A percentile compares a stretch with the other conserved stretches of the same genome.
Conservation (phyloP, 2,329 filamentous ascomycete genomes). For the Paecilomyces variotii region DNA sequence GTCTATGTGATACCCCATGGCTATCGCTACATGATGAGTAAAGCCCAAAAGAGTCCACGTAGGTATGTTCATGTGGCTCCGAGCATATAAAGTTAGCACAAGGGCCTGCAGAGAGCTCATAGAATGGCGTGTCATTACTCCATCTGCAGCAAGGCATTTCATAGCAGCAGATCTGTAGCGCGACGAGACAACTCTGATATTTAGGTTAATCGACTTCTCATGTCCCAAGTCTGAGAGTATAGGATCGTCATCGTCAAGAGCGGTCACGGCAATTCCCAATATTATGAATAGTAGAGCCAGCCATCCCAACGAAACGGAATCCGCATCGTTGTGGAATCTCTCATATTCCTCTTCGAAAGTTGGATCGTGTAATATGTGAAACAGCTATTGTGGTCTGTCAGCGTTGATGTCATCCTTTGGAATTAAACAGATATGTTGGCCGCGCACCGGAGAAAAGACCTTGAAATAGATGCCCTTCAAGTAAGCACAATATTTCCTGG, state of each 20-base stretch:
- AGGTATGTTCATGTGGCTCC: slow-evolving; percentile 26
- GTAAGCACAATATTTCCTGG: slow-evolving; percentile 26
- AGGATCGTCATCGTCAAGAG: slow-evolving; percentile 28
- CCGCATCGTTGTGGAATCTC: slow-evolving; percentile 27
- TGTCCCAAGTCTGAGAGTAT: slow-evolving; percentile 29
- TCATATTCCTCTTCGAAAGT: slow-evolving; percentile 33
- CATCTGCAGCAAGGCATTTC: slow-evolving; percentile 31
- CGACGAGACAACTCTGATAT: slow-evolving; percentile 28
- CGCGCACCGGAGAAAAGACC: slow-evolving; percentile 31
- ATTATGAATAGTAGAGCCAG: slow-evolving; percentile 33
- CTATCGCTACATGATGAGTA: slow-evolving; percentile 33
- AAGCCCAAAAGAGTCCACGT: slow-evolving; percentile 34
- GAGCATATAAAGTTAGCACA: slow-evolving; percentile 32
- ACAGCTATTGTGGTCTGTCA: slow-evolving; percentile 15
- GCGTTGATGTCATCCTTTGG: neutral
- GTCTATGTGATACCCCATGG: slow-evolving; percentile 36
- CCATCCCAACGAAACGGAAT: slow-evolving; percentile 29
- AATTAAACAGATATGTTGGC: neutral
- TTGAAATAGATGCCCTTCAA: slow-evolving; percentile 30
- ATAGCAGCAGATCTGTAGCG: slow-evolving; percentile 31
- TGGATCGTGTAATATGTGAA: slow-evolving; percentile 35
- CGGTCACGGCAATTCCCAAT: slow-evolving; percentile 30
- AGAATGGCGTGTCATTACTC: slow-evolving; percentile 30
- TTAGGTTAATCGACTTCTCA: slow-evolving; percentile 27
- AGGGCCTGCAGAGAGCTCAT: slow-evolving; percentile 33